A percentile compares a stretch with the other conserved stretches of the same genome.
These are phyloP conservation scores for Metschnikowia baotianmanensis DNA, from an alignment of 805 yeast species.

Conservation along the genomic window DNA sequence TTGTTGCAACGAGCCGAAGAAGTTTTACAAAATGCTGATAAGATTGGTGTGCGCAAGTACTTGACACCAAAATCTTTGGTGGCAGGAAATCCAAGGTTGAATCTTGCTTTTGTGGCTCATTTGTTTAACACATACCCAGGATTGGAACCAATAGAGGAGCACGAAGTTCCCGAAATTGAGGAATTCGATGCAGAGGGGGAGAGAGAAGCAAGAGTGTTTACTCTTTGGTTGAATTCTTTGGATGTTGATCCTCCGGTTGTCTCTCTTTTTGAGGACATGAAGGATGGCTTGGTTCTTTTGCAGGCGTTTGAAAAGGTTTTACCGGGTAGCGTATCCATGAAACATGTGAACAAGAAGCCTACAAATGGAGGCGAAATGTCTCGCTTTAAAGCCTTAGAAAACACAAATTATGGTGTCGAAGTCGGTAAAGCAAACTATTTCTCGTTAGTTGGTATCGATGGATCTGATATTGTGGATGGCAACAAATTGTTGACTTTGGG, in stretches of 20 bases:
- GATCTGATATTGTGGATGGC: constrained; percentile 95
- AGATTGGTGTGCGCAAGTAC: constrained; percentile 88
- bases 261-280: constrained; percentile 86
- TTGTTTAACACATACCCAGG: constrained; percentile 97
- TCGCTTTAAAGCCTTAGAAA: constrained; percentile 93
- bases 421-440: constrained; percentile 90
- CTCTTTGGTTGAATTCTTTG: constrained; percentile 93
- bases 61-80: constrained; percentile 91
- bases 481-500: constrained; percentile 85
- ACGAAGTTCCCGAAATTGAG: constrained; percentile 89
- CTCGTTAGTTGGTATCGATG: constrained; percentile 96
- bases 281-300: constrained; percentile 83
- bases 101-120: constrained; percentile 96
- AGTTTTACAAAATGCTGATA: constrained; percentile 83
- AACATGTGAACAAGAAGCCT: constrained; percentile 84
- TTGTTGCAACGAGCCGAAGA: constrained; percentile 82
- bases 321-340: constrained; percentile 84
- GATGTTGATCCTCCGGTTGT: constrained; percentile 96
- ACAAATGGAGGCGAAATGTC: constrained; percentile 68
- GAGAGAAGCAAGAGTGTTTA: constrained; percentile 97
- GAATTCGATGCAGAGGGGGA: constrained; percentile 99
- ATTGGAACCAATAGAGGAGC: constrained; percentile 89
- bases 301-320: constrained; percentile 95
- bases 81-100: constrained; percentile 94
- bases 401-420: constrained; percentile 97